Evolutionary conservation across 2,329 filamentous ascomycete species (phyloP).

Genomic region (Verticillium alfalfae): DNA sequence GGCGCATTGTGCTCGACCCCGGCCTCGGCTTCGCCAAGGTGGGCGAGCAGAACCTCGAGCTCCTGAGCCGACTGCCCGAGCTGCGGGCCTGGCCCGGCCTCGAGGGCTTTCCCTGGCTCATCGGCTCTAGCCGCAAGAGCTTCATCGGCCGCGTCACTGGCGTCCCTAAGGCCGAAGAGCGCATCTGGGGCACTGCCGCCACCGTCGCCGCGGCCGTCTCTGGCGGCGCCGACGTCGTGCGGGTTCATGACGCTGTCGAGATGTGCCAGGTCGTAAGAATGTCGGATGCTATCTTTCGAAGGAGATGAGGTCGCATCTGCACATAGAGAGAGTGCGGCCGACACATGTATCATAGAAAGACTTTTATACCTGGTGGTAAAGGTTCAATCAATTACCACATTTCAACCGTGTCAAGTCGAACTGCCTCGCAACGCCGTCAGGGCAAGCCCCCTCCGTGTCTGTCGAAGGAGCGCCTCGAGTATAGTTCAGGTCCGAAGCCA

Average conservation of each 20-base stretch:
- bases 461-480: too few relatives aligned
- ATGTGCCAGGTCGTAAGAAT: conserved; percentile 83
- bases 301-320: conserved; percentile 9
- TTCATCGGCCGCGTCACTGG: conserved; percentile 84
- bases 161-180: conserved; percentile 61
- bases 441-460: too few relatives aligned
- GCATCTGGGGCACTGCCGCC: conserved; percentile 81
- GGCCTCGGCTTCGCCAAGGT: conserved; percentile 93
- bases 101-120: conserved; percentile 74
- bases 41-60: conserved; percentile 70
- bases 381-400: not conserved
- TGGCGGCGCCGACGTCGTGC: conserved; percentile 84
- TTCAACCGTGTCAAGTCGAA: too few relatives aligned
- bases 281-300: conserved; percentile 87
- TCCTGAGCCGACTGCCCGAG: conserved; percentile 63
- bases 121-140: conserved; percentile 82
- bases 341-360: not conserved
- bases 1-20: conserved; percentile 92
- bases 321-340: not conserved
- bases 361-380: not conserved
- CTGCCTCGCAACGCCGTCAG: too few relatives aligned
- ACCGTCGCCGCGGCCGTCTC: conserved; percentile 80
- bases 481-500: too few relatives aligned
- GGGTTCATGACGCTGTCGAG: conserved; percentile 85
- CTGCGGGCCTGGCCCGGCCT: conserved; percentile 61